A percentile compares a stretch with the other conserved stretches of the same genome.
phyloP scores from a whole-genome alignment of 345 rosid species.

The Eucalyptus urophylla region DNA sequence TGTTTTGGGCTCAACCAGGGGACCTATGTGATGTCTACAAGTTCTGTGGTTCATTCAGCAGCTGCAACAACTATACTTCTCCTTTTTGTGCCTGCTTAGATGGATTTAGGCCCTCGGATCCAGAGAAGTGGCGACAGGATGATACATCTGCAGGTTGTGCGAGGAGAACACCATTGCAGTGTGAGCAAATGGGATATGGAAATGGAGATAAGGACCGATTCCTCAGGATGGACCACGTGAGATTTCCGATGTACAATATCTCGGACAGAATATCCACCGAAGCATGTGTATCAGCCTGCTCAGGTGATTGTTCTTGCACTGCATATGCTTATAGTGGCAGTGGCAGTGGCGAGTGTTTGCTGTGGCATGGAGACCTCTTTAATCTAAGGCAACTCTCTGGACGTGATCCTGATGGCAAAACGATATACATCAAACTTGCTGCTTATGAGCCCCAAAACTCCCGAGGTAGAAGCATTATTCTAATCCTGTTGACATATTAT shows the following conservation, averaged over 20 bases:
- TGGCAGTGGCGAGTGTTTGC: background rate
- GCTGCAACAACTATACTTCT: background rate
- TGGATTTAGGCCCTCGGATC: constrained; percentile 14
- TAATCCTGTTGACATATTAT: background rate
- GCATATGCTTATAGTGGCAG: background rate
- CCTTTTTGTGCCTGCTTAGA: constrained; percentile 7
- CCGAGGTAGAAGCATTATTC: background rate
- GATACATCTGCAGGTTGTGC: constrained; percentile 17
- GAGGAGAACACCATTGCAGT: constrained; percentile 7
- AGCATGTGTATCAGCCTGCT: background rate
- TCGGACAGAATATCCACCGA: background rate
- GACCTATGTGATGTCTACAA: constrained; percentile 4
- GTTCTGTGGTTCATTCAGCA: constrained; percentile 15
- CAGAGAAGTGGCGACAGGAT: background rate
- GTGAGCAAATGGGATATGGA: background rate
- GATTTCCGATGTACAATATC: background rate
- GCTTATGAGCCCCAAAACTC: background rate
- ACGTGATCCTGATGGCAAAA: background rate
- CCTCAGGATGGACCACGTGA: background rate
- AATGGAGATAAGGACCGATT: background rate
- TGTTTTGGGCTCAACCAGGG: constrained; percentile 7
- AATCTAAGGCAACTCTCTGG: background rate
- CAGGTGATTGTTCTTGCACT: background rate
- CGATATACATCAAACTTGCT: background rate
- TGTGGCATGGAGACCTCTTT: background rate